A percentile compares a stretch with the other conserved stretches of the same genome.
These are phyloP conservation scores for Asterochloris erici DNA, from an alignment of 139 green algal species.

Conservation along the genomic window DNA sequence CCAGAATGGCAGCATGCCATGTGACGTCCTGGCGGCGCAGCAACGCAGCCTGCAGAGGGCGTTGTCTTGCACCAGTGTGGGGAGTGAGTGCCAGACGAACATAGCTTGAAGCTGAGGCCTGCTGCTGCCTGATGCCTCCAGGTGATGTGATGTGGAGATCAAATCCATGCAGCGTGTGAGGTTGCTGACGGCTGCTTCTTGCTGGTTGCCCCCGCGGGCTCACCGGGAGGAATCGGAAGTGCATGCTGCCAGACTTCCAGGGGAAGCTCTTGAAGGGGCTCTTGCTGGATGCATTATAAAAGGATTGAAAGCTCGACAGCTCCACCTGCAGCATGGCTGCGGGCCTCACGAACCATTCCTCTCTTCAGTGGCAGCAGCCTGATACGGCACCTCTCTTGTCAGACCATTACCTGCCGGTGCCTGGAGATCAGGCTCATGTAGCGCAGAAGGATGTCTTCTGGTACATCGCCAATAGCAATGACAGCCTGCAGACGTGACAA, in stretches of 20 bases:
- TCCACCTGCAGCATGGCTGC: constrained; percentile 44
- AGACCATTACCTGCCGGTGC: constrained; percentile 44
- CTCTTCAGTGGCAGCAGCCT: not conserved
- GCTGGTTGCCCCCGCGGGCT: not conserved
- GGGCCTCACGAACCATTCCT: not conserved
- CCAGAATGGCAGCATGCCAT: no score
- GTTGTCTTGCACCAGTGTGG: no score
- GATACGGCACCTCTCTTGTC: not conserved
- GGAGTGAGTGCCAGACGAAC: no score
- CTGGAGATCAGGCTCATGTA: constrained; percentile 61
- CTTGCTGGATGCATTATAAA: constrained; percentile 57
- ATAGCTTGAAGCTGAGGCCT: not conserved
- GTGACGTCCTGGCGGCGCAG: no score
- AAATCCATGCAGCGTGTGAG: not conserved
- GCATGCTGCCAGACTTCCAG: constrained; percentile 67
- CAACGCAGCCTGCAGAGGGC: no score
- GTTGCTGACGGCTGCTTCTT: not conserved
- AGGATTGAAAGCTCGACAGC: constrained; percentile 43
- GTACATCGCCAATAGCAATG: constrained; percentile 60
- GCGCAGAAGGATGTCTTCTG: constrained; percentile 45
- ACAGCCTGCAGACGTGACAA: constrained; percentile 50
- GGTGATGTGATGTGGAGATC: not conserved
- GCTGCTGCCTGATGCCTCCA: not conserved
- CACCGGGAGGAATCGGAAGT: constrained; percentile 72
- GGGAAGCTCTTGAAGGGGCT: constrained; percentile 71